Base-by-base conservation (phyloP, 805 yeast species). In the Kuraishia molischiana region DNA sequence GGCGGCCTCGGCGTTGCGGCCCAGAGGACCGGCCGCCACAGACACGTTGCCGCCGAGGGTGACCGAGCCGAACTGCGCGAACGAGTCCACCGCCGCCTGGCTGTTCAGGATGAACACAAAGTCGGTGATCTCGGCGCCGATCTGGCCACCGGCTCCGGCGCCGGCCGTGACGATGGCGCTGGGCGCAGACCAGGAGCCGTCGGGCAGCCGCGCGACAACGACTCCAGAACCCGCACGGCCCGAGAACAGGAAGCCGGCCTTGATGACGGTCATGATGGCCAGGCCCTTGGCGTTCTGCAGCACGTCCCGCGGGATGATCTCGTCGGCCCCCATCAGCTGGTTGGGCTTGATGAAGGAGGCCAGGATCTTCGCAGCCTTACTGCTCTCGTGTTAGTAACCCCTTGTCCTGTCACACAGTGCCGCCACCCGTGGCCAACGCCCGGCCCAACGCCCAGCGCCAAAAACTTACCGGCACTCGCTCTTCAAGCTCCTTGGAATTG, bases 141-240 rank as follows among this genome's bases (percentile, higher is more conserved):
- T 75, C 64, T 87, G 94, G 32, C 98, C 98, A 42, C 98, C 98
- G 5, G 92, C 97, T 52, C 98, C 97, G 3, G 97, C 97, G 50
- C 97, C 98, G 3, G 95, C 97, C 18, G 97, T 85, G 38, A 77
- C 80, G 46, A 92, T 81, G 8, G 97, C 98, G 2, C 95, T 80
- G 1, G 98, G 98, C 3, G 97, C 95, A 11, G 97, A 87, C 98
- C 98, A 90, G 0, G 83, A 61, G 1, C 97, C 97, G 59, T 92
- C 97, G 2, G 94, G 94, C 36, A 92, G 68, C 42, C 97, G 67
- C 4, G 97, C 95, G 19, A 90, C 94, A 43, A 90, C 83, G 26
- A 90, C 85, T 45, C 98, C 98, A 1, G 95, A 85, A 19, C 98
- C 98, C 1, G 97, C 97, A 56, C 98, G 74, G 21, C 97, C 98